Conservation (phyloP, 768 basidiomycete species). For the Boletus insuetus region DNA sequence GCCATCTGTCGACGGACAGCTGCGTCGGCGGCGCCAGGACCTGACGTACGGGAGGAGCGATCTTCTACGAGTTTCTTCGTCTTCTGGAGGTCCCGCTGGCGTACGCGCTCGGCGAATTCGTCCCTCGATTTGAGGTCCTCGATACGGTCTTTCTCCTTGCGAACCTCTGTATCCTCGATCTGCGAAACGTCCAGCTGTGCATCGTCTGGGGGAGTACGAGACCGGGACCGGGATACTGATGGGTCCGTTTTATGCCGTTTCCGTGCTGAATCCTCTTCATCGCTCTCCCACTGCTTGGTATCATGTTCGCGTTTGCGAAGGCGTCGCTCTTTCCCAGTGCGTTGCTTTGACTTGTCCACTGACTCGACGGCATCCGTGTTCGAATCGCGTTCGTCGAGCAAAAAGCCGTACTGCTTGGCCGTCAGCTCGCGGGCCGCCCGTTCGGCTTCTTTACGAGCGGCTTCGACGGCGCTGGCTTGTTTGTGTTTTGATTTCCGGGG, state of each 20-base stretch:
- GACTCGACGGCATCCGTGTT: constrained; percentile 39
- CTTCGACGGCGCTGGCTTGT: constrained; percentile 38
- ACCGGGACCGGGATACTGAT: constrained; percentile 9
- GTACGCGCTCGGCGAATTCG: constrained; percentile 88
- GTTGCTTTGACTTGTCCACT: constrained; percentile 25
- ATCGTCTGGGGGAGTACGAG: constrained; percentile 32
- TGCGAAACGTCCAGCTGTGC: constrained; percentile 43
- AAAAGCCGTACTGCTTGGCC: constrained; percentile 72
- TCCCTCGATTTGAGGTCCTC: constrained; percentile 87
- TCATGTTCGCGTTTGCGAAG: constrained; percentile 81
- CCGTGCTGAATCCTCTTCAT: constrained; percentile 75
- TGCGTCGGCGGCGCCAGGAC: constrained; percentile 74
- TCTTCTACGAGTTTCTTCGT: constrained; percentile 93
- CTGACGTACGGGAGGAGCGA: constrained; percentile 72
- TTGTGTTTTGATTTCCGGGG: constrained; percentile 80
- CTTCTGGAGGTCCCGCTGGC: constrained; percentile 75
- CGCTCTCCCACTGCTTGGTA: constrained; percentile 85
- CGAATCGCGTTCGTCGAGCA: constrained; percentile 83
- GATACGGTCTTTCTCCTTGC: constrained; percentile 68
- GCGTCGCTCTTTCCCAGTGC: constrained; percentile 49
- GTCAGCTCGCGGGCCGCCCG: constrained; percentile 68
- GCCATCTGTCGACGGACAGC: constrained; percentile 77
- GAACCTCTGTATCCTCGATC: constrained; percentile 75
- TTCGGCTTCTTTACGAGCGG: constrained; percentile 64
- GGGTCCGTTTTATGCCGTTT: constrained; percentile 62